Conservation (phyloP, 805 yeast genomes). For the Priceomyces medius region DNA sequence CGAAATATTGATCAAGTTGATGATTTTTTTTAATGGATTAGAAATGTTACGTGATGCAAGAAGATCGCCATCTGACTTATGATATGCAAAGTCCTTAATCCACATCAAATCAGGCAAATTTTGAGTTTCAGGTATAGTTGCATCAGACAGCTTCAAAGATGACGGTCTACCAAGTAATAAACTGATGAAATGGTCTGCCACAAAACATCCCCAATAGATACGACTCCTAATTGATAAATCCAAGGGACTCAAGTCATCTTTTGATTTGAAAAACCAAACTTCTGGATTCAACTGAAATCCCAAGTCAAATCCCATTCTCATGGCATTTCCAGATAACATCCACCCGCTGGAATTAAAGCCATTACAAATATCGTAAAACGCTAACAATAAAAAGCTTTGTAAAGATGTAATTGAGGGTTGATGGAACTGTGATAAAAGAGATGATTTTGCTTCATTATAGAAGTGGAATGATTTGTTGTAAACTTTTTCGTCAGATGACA, state of each 20-base stretch:
- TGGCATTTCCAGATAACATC: slow-evolving; percentile 62
- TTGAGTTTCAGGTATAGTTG: slow-evolving; percentile 59
- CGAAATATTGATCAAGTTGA: slow-evolving; percentile 42
- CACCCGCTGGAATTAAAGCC: slow-evolving; percentile 60
- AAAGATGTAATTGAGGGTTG: slow-evolving; percentile 54
- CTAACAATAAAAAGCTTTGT: slow-evolving; percentile 57
- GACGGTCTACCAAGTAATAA: slow-evolving; percentile 60
- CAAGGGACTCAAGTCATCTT: slow-evolving; percentile 42
- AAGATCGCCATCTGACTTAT: slow-evolving; percentile 17
- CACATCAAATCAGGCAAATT: slow-evolving; percentile 61
- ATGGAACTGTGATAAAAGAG: slow-evolving; percentile 41
- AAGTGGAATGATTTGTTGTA: slow-evolving; percentile 41
- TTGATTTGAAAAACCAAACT: slow-evolving; percentile 51
- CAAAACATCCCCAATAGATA: slow-evolving; percentile 65
- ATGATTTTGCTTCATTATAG: slow-evolving; percentile 47
- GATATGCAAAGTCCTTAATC: slow-evolving; percentile 57
- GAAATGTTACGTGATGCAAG: slow-evolving; percentile 36
- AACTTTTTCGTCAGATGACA: slow-evolving; percentile 44
- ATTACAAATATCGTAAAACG: slow-evolving; percentile 60
- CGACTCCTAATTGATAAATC: slow-evolving; percentile 58
- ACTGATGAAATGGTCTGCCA: slow-evolving; percentile 64
- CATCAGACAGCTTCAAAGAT: slow-evolving; percentile 51
- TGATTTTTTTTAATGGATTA: slow-evolving; percentile 42
- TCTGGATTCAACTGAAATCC: slow-evolving; percentile 63
- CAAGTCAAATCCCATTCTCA: slow-evolving; percentile 63